These are phyloP conservation scores for Wallemia mellicola DNA, from an alignment of 1,284 basidiomycete genomes.

Conservation along the genomic window DNA sequence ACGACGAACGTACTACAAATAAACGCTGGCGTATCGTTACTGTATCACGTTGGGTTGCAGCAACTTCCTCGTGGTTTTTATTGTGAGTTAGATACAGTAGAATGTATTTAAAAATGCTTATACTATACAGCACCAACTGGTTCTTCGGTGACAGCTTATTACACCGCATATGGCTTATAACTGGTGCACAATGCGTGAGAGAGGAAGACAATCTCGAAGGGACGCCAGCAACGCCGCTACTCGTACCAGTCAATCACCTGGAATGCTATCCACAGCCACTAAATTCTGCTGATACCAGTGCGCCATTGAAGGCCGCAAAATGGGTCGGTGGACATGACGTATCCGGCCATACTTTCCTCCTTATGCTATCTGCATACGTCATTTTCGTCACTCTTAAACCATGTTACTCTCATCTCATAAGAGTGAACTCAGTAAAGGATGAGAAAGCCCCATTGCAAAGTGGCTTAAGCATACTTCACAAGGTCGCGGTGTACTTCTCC, in stretches of 20 bases:
- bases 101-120: conserved; percentile 6
- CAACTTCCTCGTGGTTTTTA: background rate
- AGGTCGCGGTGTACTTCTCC: conserved; percentile 20
- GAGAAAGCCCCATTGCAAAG: conserved; percentile 15
- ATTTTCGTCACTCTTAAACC: conserved; percentile 39
- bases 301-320: conserved; percentile 24
- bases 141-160: conserved; percentile 69
- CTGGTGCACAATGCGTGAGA: conserved; percentile 54
- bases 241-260: background rate
- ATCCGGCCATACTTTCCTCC: conserved; percentile 74
- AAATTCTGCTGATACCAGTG: conserved; percentile 14
- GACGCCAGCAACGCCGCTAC: conserved; percentile 13
- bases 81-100: background rate
- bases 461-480: conserved; percentile 15
- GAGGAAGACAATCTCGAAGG: background rate
- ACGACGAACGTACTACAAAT: background rate
- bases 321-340: conserved; percentile 65
- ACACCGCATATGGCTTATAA: conserved; percentile 37
- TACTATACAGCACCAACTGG: conserved; percentile 29
- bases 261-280: conserved; percentile 3
- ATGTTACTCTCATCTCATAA: conserved; percentile 5
- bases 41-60: background rate
- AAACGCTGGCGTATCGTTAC: background rate
- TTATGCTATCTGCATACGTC: conserved; percentile 54
- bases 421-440: conserved; percentile 6